Base-by-base conservation (phyloP, 2,329 filamentous ascomycete species). In the Thelonectria rubi region DNA sequence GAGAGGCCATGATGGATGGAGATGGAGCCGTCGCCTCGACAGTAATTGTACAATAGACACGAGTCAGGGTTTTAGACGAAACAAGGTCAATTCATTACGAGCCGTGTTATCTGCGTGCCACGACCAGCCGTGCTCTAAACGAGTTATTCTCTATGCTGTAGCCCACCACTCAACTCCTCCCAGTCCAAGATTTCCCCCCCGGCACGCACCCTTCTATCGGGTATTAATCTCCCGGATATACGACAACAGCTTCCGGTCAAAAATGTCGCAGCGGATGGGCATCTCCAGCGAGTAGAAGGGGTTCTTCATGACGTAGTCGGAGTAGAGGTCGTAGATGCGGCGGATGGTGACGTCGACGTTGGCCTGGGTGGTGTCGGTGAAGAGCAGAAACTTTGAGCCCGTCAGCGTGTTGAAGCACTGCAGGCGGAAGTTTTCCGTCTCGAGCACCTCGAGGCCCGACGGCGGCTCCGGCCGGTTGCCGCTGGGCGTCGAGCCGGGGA, bases 301-400 rank as follows among this genome's bases (percentile, higher is more conserved):
- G 77, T 99, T 99, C 84, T 98, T 99, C 93, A 97, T 98, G 69
- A 99, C 95, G 76, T 92, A 98, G 78, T 99, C 95, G 52, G 92
- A 87, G 80, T 98, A 99, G 54, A 98, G 80, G 76, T 98, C 95
- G 77, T 99, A 98, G 71, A 97, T 90, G 76, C 88, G 91, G 74
- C 88, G 86, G 69, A 97, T 89, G 46, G 94, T 90, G 12, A 87
- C 84, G 71, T 98, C 95, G 40, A 96, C 89, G 73, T 96, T 97
- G 50, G 89, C 87, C 80, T 96, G 94, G 66, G 92, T 88, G 15
- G 87, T 88, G 78, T 98, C 95, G 57, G 95, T 97, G 76, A 99
- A 97, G 56, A 99, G 84, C 40, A 99, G 80, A 76, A 99, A 99
- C 78, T 99, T 99, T 60, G 90, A 94, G 32, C 95, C 95, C 3